Percentiles rank a stretch among this genome's conserved stretches.
phyloP scores from a whole-genome alignment of 805 yeast genomes.

The Saccharomycopsis amapae region DNA sequence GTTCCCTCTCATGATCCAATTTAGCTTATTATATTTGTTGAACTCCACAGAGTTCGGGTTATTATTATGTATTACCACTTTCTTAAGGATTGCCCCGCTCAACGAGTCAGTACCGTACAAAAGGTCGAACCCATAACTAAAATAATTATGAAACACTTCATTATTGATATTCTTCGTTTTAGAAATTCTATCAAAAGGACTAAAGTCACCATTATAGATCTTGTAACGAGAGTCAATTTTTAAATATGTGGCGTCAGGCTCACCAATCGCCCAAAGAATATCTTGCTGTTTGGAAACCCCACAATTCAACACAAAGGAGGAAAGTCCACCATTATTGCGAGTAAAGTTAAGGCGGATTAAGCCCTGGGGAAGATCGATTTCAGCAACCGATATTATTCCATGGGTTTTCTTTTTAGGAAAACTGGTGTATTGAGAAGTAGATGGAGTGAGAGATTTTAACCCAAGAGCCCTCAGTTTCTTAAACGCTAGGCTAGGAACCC shows the following conservation, averaged over 20 bases:
- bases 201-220: constrained; percentile 6
- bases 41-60: constrained; percentile 16
- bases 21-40: constrained; percentile 15
- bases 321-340: background rate
- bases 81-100: constrained; percentile 15
- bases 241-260: constrained; percentile 17
- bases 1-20: constrained; percentile 20
- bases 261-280: constrained; percentile 13
- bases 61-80: constrained; percentile 18
- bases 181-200: too few relatives aligned
- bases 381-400: background rate
- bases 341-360: constrained; percentile 7
- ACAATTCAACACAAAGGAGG: constrained; percentile 3
- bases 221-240: constrained; percentile 16
- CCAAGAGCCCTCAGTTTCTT: too few relatives aligned
- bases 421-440: background rate
- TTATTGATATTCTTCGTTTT: background rate
- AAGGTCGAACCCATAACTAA: constrained; percentile 18
- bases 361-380: constrained; percentile 7
- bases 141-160: constrained; percentile 20
- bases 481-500: too few relatives aligned
- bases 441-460: too few relatives aligned
- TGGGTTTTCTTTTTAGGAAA: background rate
- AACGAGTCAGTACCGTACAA: constrained; percentile 9
- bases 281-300: constrained; percentile 17